A percentile compares a stretch with the other conserved stretches of the same genome.
Conservation (phyloP, 345 rosid species). For the Eucalyptus viminalis region DNA sequence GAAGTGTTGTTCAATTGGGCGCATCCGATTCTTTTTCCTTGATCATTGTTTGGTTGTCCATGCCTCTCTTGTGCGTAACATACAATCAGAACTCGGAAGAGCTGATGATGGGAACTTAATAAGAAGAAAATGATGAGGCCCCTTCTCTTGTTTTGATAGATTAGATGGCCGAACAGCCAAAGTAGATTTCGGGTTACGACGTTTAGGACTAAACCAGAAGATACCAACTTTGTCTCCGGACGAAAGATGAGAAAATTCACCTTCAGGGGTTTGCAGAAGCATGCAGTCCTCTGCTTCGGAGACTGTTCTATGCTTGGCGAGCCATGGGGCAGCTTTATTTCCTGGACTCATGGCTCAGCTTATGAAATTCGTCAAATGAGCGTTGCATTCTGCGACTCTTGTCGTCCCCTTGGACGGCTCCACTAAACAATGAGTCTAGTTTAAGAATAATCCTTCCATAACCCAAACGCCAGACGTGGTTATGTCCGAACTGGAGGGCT, state of each 20-base stretch:
- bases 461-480: not conserved
- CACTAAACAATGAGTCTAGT: not conserved
- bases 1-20: not conserved
- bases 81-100: not conserved
- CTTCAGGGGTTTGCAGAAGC: not conserved
- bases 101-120: not conserved
- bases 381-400: not conserved
- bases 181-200: not conserved
- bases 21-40: not conserved
- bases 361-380: not conserved
- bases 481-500: not conserved
- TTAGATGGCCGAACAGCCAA: not conserved
- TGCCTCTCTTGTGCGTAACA: not conserved
- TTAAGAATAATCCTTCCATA: not conserved
- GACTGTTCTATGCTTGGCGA: not conserved
- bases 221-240: not conserved
- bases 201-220: not conserved
- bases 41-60: not conserved
- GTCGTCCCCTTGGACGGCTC: not conserved
- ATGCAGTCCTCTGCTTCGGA: not conserved
- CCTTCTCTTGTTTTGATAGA: not conserved
- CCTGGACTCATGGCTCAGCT: not conserved
- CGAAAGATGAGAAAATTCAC: not conserved
- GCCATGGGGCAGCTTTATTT: not conserved
- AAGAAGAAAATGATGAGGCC: not conserved